Base-by-base conservation (phyloP, 139 green algal genomes). In the Picochlorum sp. region DNA sequence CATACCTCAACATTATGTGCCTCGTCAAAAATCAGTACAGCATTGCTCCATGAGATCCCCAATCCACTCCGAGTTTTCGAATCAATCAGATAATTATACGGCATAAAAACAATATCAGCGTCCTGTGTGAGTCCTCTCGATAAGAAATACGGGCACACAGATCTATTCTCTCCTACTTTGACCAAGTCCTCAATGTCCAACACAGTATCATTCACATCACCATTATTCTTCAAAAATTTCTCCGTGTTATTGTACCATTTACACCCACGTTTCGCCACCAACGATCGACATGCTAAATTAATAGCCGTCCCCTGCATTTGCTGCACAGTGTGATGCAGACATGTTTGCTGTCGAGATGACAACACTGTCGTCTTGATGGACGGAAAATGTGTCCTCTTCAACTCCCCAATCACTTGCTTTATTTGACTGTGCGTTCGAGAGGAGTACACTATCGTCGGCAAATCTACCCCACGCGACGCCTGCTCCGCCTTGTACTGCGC, bases 391-490 rank as follows among this genome's bases (percentile, higher is more conserved):
- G 77, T 91, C 62, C 75, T 81, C 11, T 76, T 72, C 60, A 98
- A 80, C 78, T 98, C 92, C 45, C 82, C 76, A 65, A 97, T 88
- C 18, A 98, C 92, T 67, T 98, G 92, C 41, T 81, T 76, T 65
- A 98, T 84, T 83, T 98, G 92, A 37, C 79, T 87, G 77, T 98
- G 92, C 3, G 92, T 98, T 37, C 92, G 83, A 8, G 83, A 94
- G 18, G 83, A 80, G 73, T 98, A 98, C 23, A 98, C 76, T 57
- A 98, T 91, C 0, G 65, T 71, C 0, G 90, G 86, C n/a, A 83
- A 52, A 7, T 54, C 54, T 20, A 51, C 45, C 9, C 31, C 11
- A 23, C 56, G 65, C 10, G 37, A 41, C 28, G 56, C 47, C 21
- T 57, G 57, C 16, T 70, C 62, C 18, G 63, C 65, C 1, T 57